Conservation (phyloP, 495 filamentous ascomycete species). For the Aspergillus carlsbadensis region DNA sequence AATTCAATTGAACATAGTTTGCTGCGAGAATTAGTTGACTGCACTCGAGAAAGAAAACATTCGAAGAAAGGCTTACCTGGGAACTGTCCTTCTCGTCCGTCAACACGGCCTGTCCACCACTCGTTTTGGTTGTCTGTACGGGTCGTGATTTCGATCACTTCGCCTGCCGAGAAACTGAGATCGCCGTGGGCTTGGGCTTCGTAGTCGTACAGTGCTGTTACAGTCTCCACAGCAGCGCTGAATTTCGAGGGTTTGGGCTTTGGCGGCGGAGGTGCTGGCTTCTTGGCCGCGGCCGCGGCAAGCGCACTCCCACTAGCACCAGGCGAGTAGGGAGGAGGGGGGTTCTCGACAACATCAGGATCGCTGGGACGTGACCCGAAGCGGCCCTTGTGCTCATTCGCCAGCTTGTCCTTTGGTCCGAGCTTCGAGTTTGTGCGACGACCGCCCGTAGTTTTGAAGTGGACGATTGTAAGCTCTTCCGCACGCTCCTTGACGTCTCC, state of each 20-base stretch:
- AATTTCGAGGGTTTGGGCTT: conserved; percentile 84
- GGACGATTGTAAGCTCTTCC: conserved; percentile 75
- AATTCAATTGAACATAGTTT: conserved; percentile 49
- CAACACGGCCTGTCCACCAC: conserved; percentile 87
- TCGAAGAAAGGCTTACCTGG: conserved; percentile 62
- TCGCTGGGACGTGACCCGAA: conserved; percentile 36
- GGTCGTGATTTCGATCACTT: conserved; percentile 83
- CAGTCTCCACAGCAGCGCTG: conserved; percentile 68
- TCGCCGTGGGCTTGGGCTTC: conserved; percentile 95
- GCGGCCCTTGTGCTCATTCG: conserved; percentile 36
- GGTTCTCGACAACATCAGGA: conserved; percentile 56
- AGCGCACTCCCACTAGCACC: conserved; percentile 52
- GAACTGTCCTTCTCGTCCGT: conserved; percentile 85
- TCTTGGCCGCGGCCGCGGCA: conserved; percentile 69
- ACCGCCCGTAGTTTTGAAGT: conserved; percentile 82
- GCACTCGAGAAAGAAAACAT: conserved; percentile 7
- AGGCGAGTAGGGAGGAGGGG: conserved; percentile 67
- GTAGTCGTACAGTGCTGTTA: conserved; percentile 88
- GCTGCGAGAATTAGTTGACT: conserved; percentile 21
- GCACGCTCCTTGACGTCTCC: conserved; percentile 80
- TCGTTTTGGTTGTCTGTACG: conserved; percentile 87
- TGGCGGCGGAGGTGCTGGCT: conserved; percentile 88
- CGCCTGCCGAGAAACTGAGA: conserved; percentile 85
- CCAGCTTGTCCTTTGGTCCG: conserved; percentile 38
- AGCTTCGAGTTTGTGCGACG: conserved; percentile 50